Evolutionary conservation across 2,329 filamentous ascomycete genomes (phyloP).

Genomic region (Colletotrichum truncatum): DNA sequence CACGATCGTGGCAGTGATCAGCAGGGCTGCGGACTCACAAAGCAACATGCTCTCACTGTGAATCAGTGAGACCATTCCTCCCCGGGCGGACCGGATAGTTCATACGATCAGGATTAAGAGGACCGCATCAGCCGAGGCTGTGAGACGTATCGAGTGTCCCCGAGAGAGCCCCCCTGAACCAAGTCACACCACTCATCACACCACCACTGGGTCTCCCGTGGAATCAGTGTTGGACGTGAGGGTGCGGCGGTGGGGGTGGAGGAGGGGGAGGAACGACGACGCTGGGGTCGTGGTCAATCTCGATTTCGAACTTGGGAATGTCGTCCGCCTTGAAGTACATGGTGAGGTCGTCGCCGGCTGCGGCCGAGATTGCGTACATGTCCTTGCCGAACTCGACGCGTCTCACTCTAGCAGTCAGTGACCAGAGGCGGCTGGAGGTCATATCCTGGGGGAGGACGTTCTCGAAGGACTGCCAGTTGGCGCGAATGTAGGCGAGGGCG

Average conservation of each 20-base stretch:
- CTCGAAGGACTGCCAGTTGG: conserved; percentile 25
- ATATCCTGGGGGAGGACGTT: conserved; percentile 24
- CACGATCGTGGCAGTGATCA: no score
- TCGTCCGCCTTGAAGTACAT: conserved; percentile 29
- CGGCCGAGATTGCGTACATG: conserved; percentile 25
- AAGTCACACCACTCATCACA: not conserved
- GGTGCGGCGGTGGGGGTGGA: conserved; percentile 8
- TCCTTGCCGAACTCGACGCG: conserved; percentile 24
- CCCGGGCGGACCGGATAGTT: no score
- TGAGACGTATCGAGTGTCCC: no score
- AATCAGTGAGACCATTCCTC: no score
- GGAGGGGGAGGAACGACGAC: conserved; percentile 14
- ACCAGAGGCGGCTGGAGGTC: conserved; percentile 22
- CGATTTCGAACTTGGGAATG: conserved; percentile 24
- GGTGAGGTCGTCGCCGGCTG: conserved; percentile 11
- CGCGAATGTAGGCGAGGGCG: conserved; percentile 20
- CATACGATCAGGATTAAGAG: no score
- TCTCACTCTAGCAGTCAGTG: conserved; percentile 20
- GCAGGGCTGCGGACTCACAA: no score
- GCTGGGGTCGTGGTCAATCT: conserved; percentile 20
- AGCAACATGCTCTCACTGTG: no score
- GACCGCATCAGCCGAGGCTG: no score
- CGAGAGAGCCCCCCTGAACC: no score
- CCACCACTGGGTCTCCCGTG: not conserved
- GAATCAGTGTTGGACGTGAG: not conserved